Evolutionary conservation across 1,284 basidiomycete genomes (phyloP).

Genomic region (Trichosporon sp.): DNA sequence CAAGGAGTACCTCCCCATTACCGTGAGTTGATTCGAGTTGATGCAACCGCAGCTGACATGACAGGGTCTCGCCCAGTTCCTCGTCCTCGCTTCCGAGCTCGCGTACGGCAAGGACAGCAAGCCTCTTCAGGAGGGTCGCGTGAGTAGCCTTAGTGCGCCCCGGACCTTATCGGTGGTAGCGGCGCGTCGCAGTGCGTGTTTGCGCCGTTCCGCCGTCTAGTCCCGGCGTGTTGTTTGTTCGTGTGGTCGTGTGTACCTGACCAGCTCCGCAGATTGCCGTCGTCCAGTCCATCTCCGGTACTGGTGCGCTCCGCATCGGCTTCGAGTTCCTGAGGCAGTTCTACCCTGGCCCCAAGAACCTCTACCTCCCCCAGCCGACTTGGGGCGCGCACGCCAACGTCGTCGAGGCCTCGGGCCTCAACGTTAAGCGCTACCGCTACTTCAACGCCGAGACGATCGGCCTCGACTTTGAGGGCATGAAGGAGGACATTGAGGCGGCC

Average conservation of each 20-base stretch:
- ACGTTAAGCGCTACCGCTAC: slow-evolving; percentile 77
- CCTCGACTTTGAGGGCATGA: slow-evolving; percentile 89
- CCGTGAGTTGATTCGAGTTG: slow-evolving; percentile 50
- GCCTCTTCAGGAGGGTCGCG: slow-evolving; percentile 74
- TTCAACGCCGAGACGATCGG: slow-evolving; percentile 94
- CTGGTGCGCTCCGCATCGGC: slow-evolving; percentile 94
- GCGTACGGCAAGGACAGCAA: slow-evolving; percentile 85
- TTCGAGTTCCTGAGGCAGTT: slow-evolving; percentile 85
- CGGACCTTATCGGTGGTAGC: neutral
- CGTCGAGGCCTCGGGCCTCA: slow-evolving; percentile 85
- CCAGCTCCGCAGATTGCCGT: slow-evolving; percentile 69
- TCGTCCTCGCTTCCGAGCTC: slow-evolving; percentile 82
- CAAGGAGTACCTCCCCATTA: slow-evolving; percentile 99
- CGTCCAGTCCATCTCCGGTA: slow-evolving; percentile 96
- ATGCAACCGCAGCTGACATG: slow-evolving; percentile 9
- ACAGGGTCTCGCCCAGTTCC: slow-evolving; percentile 75
- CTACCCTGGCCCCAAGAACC: slow-evolving; percentile 82
- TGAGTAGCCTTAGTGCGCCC: slow-evolving; percentile 57
- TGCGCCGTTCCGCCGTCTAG: neutral
- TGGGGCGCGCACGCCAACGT: slow-evolving; percentile 97
- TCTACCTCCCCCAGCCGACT: slow-evolving; percentile 91
- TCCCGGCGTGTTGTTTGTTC: slow-evolving; percentile 12
- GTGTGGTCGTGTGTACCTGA: neutral
- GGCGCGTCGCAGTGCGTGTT: neutral
- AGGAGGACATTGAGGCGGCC: slow-evolving; percentile 72